Percentiles rank a stretch among this genome's conserved stretches.
Conservation (phyloP, 495 filamentous ascomycete genomes). For the Penicillium macrosclerotiorum region DNA sequence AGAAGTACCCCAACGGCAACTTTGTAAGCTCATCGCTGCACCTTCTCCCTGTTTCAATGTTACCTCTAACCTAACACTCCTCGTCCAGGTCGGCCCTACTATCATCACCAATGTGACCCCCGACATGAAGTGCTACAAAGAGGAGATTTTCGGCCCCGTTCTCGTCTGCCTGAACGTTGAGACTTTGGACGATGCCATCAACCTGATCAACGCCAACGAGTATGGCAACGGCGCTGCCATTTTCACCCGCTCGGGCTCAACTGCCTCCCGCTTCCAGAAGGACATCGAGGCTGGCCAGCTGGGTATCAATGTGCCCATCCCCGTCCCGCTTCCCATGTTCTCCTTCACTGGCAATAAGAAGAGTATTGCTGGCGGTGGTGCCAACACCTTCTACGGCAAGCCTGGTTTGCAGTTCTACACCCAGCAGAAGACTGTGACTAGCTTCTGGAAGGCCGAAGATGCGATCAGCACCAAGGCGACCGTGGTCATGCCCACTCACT, state of each 20-base stretch:
- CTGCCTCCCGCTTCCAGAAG: conserved; percentile 62
- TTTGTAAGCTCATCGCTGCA: conserved; percentile 60
- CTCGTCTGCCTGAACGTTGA: conserved; percentile 58
- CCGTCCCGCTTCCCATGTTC: conserved; percentile 92
- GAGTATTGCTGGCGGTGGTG: conserved; percentile 89
- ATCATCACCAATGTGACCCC: conserved; percentile 92
- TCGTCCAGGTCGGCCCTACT: conserved; percentile 69
- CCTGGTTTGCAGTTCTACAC: conserved; percentile 93
- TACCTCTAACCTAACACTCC: background rate
- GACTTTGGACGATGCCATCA: conserved; percentile 76
- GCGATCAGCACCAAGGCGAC: conserved; percentile 74
- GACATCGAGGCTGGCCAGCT: conserved; percentile 59
- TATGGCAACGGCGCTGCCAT: conserved; percentile 71
- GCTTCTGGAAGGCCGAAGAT: conserved; percentile 84
- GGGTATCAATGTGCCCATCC: conserved; percentile 69
- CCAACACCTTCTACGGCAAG: conserved; percentile 93
- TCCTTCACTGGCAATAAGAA: conserved; percentile 98
- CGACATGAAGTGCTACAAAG: conserved; percentile 89
- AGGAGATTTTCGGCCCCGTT: conserved; percentile 98
- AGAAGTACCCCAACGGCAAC: conserved; percentile 95
- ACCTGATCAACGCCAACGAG: conserved; percentile 64
- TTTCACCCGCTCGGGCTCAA: conserved; percentile 63
- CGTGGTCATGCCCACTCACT: conserved; percentile 93
- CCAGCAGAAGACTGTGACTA: conserved; percentile 95
- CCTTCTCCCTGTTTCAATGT: background rate